A percentile compares a stretch with the other conserved stretches of the same genome.
Conservation (phyloP, 176 grass and related monocot genomes). For the Phoenix roebelenii region DNA sequence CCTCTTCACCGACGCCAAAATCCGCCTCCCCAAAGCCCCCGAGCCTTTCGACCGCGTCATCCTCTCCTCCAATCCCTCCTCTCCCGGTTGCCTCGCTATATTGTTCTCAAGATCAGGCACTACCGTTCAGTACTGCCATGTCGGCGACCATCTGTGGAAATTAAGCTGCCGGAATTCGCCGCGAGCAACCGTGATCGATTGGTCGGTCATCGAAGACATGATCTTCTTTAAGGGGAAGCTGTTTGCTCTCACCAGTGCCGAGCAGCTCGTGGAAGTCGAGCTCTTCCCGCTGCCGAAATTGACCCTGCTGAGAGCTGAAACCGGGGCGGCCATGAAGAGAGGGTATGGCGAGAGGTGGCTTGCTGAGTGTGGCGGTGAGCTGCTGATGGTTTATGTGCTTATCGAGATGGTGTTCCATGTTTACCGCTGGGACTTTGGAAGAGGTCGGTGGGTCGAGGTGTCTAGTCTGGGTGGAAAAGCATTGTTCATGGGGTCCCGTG, state of each 20-base stretch:
- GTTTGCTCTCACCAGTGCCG: conserved; percentile 31
- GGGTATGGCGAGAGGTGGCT: conserved; percentile 20
- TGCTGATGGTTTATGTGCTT: conserved; percentile 1
- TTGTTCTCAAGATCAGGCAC: conserved; percentile 22
- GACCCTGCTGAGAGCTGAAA: conserved; percentile 20
- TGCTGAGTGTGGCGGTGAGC: conserved; percentile 29
- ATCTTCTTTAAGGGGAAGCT: conserved; percentile 46
- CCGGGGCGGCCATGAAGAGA: not conserved
- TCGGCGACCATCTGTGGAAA: conserved; percentile 41
- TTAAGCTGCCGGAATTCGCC: conserved; percentile 1
- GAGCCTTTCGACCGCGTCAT: conserved; percentile 30
- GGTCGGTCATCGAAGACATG: conserved; percentile 36
- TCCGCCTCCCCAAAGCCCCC: conserved; percentile 46
- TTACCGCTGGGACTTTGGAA: conserved; percentile 33
- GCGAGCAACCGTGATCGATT: not conserved
- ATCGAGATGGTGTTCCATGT: not conserved
- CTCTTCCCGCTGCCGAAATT: conserved; percentile 21
- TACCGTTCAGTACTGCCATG: conserved; percentile 31
- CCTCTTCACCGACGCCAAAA: conserved; percentile 52
- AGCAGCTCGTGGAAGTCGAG: conserved; percentile 33
- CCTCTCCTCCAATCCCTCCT: conserved; percentile 32
- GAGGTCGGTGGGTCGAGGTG: conserved; percentile 31
- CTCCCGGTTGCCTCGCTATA: conserved; percentile 11
- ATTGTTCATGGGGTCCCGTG: conserved; percentile 39
- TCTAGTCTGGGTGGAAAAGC: conserved; percentile 30